phyloP scores from a whole-genome alignment of 1,284 basidiomycete species.

The Malassezia caprae region DNA sequence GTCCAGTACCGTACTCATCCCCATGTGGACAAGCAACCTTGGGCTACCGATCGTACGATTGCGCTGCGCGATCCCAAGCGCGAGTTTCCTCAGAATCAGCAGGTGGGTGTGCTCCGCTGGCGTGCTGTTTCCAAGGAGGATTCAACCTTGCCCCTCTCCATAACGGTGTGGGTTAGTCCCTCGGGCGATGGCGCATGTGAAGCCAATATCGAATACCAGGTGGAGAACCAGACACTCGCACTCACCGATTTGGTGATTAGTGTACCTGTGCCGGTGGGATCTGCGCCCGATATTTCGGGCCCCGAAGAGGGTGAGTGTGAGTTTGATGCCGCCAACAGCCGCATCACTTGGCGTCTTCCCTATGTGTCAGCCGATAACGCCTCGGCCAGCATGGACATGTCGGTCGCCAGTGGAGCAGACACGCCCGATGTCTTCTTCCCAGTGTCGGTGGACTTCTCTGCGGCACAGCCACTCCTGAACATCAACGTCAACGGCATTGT shows the following conservation, averaged over 20 bases:
- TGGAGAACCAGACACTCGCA: conserved; percentile 59
- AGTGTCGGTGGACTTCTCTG: conserved; percentile 70
- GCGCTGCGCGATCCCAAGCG: conserved; percentile 72
- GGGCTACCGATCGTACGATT: conserved; percentile 59
- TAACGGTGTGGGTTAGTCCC: conserved; percentile 92
- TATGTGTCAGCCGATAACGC: conserved; percentile 54
- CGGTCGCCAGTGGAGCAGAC: conserved; percentile 60
- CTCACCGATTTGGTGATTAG: conserved; percentile 77
- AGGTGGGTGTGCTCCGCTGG: conserved; percentile 73
- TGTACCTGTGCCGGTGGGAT: conserved; percentile 79
- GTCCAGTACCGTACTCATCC: conserved; percentile 92
- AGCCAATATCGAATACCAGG: conserved; percentile 92
- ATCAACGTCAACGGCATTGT: conserved; percentile 53
- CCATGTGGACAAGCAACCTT: conserved; percentile 75
- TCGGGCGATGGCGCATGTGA: conserved; percentile 68
- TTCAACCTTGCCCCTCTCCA: conserved; percentile 74
- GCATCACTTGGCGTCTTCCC: conserved; percentile 72
- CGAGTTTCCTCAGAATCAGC: conserved; percentile 77
- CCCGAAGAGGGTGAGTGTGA: conserved; percentile 69
- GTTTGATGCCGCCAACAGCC: conserved; percentile 65
- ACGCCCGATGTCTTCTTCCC: conserved; percentile 84
- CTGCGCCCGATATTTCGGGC: conserved; percentile 60
- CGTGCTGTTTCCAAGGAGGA: conserved; percentile 82
- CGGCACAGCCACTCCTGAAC: conserved; percentile 65
- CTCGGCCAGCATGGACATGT: conserved; percentile 64